A percentile compares a stretch with the other conserved stretches of the same genome.
Evolutionary conservation across 192 early-diverging fungal species (phyloP).

Genomic region (Coemansia sp.): DNA sequence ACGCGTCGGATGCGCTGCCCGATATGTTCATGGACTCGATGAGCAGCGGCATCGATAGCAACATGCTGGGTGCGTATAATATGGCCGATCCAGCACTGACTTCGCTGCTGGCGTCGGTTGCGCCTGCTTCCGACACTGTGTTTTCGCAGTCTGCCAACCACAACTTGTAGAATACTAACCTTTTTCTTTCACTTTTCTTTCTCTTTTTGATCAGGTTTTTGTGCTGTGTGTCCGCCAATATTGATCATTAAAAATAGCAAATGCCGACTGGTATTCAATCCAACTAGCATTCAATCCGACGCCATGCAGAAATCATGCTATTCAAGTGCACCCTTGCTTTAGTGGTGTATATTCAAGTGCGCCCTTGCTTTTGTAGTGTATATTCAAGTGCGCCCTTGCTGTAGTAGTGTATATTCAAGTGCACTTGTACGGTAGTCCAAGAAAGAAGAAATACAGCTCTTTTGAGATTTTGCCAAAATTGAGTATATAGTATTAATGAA

Average conservation of each 20-base stretch:
- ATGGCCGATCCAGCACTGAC: not conserved
- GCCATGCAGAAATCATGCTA: no score
- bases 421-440: no score
- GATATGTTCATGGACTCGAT: not conserved
- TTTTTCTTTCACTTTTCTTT: slow-evolving; percentile 6
- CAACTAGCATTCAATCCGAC: no score
- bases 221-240: not conserved
- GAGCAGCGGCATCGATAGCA: not conserved
- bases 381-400: no score
- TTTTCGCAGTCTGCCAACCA: slow-evolving; percentile 23
- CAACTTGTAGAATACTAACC: slow-evolving; percentile 29
- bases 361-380: no score
- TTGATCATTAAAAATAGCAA: not conserved
- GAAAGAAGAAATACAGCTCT: no score
- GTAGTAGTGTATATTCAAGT: no score
- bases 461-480: no score
- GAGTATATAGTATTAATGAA: not conserved
- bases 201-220: not conserved
- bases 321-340: no score
- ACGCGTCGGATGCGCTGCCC: not conserved
- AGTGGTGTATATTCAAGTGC: no score
- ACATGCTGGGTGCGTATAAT: not conserved
- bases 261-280: not conserved
- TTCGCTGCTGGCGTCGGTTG: not conserved
- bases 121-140: not conserved